These are phyloP conservation scores for Pseudogymnoascus sp. DNA, from an alignment of 2,329 filamentous ascomycete species.

Conservation along the genomic window DNA sequence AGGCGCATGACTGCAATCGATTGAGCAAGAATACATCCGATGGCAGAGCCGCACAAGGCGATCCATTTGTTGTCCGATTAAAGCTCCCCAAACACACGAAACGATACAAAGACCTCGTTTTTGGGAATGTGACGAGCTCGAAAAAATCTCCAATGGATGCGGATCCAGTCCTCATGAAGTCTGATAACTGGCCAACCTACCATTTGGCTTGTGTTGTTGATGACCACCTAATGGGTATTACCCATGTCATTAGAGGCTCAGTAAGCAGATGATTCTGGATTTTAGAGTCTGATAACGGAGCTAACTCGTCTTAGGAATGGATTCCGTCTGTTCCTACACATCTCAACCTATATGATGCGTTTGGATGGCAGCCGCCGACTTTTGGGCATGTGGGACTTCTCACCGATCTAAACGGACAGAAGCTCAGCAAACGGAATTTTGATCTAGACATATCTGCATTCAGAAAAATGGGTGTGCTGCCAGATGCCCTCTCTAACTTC, in stretches of 20 bases:
- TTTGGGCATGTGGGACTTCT: constrained; percentile 78
- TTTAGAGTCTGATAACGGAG: neutral
- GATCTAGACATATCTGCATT: constrained; percentile 53
- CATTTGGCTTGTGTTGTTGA: constrained; percentile 97
- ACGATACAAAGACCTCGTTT: constrained; percentile 69
- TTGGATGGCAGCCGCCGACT: constrained; percentile 63
- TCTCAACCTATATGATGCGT: constrained; percentile 65
- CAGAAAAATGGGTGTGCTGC: constrained; percentile 50
- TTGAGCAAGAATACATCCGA: constrained; percentile 61
- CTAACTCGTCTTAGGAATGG: constrained; percentile 60
- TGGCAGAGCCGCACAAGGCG: constrained; percentile 58
- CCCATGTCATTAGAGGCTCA: constrained; percentile 85
- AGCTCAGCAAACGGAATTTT: constrained; percentile 78
- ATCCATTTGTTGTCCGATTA: constrained; percentile 71
- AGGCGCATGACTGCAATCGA: constrained; percentile 46
- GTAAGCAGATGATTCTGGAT: constrained; percentile 35
- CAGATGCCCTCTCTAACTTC: constrained; percentile 68
- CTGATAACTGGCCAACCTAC: constrained; percentile 88
- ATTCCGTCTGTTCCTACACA: constrained; percentile 85
- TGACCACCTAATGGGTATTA: constrained; percentile 91
- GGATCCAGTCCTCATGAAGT: constrained; percentile 85
- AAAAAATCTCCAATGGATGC: constrained; percentile 41
- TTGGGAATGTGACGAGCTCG: constrained; percentile 47
- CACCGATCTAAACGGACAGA: constrained; percentile 59
- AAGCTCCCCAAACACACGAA: constrained; percentile 55